phyloP scores from a whole-genome alignment of 257 asterid genomes.

The Schizonepeta tenuifolia region DNA sequence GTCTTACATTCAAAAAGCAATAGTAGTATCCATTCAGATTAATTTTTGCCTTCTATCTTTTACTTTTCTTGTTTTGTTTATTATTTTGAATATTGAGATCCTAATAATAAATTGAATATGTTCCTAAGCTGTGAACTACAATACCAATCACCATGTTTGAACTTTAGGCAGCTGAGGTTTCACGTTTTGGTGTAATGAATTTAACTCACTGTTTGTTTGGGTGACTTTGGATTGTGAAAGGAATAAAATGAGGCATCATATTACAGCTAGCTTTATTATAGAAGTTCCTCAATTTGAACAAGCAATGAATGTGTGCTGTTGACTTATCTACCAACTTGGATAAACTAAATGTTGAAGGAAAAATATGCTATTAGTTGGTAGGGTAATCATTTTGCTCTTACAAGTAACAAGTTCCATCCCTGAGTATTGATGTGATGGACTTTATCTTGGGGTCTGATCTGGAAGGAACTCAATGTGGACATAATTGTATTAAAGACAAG shows the following conservation, averaged over 20 bases:
- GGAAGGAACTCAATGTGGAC: background rate
- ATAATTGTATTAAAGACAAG: background rate
- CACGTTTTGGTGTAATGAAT: background rate
- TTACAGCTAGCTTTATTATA: background rate
- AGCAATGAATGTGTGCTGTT: background rate
- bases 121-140: background rate
- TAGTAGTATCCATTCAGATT: background rate
- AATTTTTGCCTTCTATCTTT: background rate
- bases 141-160: background rate
- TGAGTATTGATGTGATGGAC: background rate
- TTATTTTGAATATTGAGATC: background rate
- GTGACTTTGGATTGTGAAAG: background rate
- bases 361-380: background rate
- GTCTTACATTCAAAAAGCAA: background rate
- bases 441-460: background rate
- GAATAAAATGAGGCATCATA: background rate
- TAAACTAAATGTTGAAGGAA: background rate
- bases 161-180: background rate
- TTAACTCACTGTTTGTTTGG: background rate
- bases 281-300: background rate
- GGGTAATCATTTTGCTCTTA: background rate
- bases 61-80: conserved; percentile 2
- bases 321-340: background rate
- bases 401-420: background rate
- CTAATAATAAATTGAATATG: background rate